Base-by-base conservation (phyloP, 2,329 filamentous ascomycete genomes). In the Ophiostoma himal-ulmi region DNA sequence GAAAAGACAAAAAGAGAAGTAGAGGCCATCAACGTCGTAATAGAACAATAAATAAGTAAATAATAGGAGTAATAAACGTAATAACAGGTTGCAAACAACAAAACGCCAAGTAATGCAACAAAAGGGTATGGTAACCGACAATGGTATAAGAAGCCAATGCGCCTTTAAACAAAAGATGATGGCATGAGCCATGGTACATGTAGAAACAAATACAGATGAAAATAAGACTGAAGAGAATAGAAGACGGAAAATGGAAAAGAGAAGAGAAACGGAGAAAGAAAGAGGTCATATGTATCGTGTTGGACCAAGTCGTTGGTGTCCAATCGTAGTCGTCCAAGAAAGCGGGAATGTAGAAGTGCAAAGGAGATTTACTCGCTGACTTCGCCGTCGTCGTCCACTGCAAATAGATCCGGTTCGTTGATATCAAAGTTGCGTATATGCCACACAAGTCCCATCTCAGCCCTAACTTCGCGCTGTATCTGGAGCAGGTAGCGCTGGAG, bases 401-500 rank as follows among this genome's bases (percentile, higher is more conserved):
- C 68, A 39, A 74, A 74, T 20, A 72, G 68, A 11, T 73, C 68
- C 1, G 62, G 37, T 26, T 71, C 73, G 52, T 22, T 64, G 1
- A 48, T 13, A 34, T 70, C 70, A 10, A 70, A 34, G 26, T 69
- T 67, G n/a, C 72, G 71, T 20, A 72, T 52, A 66, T 70, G 73
- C 22, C 71, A 71, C 1, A 74, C 73, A 14, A 88, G 75, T 4
- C 83, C 85, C 71, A 88, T 77, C 73, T 86, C 83, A 11, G 78
- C 77, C 68, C 85, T 80, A 41, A 94, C 85, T 73, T 98, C 94
- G 75, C 87, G 87, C 82, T 95, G 90, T 69, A 99, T 97, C 70
- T 89, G 87, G 75, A 94, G 84, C 76, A 99, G 96, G 78, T 97
- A 98, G 77, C 88, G 86, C 70, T 88, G 86, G 74, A 99, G 81